Conservation (phyloP, 306 rosid species). For the Prunus mongolica region DNA sequence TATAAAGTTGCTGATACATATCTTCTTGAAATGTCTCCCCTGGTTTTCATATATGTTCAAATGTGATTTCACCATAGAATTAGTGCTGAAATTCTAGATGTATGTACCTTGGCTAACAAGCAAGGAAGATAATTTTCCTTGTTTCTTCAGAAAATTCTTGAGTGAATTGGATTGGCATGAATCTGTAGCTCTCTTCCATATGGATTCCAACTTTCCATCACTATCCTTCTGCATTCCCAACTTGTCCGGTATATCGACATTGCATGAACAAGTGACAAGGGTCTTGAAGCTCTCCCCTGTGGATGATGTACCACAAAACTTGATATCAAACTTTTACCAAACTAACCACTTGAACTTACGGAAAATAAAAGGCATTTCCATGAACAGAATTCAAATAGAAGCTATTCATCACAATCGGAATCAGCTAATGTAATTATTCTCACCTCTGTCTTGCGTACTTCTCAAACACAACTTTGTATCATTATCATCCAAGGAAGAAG, state of each 20-base stretch:
- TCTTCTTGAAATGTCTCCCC: neutral
- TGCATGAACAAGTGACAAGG: slow-evolving; percentile 30
- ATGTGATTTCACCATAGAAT: neutral
- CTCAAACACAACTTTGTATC: slow-evolving; percentile 41
- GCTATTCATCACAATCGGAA: neutral
- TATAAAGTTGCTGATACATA: neutral
- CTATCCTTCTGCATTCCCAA: slow-evolving; percentile 46
- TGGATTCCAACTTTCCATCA: slow-evolving; percentile 54
- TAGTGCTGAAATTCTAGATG: neutral
- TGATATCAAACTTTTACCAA: slow-evolving; percentile 4
- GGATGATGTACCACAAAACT: slow-evolving; percentile 20
- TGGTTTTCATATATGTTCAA: neutral
- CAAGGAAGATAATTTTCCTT: slow-evolving; percentile 68
- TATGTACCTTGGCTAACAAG: slow-evolving; percentile 42
- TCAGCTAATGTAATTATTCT: neutral
- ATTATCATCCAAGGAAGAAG: slow-evolving; percentile 40
- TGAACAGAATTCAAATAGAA: neutral
- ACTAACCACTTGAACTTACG: neutral
- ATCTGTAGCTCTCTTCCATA: slow-evolving; percentile 71
- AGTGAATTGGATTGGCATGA: slow-evolving; percentile 57
- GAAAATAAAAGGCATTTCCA: neutral
- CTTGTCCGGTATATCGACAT: slow-evolving; percentile 25
- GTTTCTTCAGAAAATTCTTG: slow-evolving; percentile 65
- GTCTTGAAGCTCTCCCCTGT: slow-evolving; percentile 40
- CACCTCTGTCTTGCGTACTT: slow-evolving; percentile 39